Percentiles rank a stretch among this genome's conserved stretches.
These are phyloP conservation scores for Auriscalpium vulgare DNA, from an alignment of 768 basidiomycete genomes.

Conservation along the genomic window DNA sequence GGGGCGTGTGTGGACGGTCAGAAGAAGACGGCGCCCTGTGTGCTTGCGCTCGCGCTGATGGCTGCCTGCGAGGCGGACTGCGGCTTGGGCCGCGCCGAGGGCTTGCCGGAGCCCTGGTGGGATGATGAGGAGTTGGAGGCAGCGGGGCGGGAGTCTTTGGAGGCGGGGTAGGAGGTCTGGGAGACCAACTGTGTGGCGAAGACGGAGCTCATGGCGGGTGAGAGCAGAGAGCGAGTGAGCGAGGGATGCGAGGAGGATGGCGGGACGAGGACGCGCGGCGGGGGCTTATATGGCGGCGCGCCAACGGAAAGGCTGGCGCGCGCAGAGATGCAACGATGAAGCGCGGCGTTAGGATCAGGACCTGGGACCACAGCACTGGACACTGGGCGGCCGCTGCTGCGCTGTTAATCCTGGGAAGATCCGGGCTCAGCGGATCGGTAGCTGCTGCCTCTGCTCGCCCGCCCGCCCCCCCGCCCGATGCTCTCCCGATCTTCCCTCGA, in stretches of 20 bases:
- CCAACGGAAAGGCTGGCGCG: not conserved
- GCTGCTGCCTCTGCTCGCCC: not conserved
- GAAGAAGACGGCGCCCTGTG: conserved; percentile 54
- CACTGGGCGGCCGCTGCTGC: no score
- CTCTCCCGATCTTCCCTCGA: not conserved
- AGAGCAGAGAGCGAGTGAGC: not conserved
- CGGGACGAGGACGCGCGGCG: not conserved
- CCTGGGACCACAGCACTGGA: not conserved
- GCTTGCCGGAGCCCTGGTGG: no score
- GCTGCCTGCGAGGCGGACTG: conserved; percentile 13
- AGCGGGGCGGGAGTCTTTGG: conserved; percentile 2
- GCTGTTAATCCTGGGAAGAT: not conserved
- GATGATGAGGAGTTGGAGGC: not conserved
- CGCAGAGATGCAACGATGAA: not conserved
- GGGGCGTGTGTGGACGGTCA: conserved; percentile 23
- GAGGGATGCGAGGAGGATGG: not conserved
- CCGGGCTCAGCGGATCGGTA: not conserved
- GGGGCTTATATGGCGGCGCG: not conserved
- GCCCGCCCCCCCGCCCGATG: not conserved
- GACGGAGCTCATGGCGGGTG: conserved; percentile 10
- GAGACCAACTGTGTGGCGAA: not conserved
- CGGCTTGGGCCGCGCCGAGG: not conserved
- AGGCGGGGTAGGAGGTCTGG: not conserved
- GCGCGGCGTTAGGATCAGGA: not conserved
- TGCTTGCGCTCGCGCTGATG: conserved; percentile 42